These are phyloP conservation scores for Lentinula sp. DNA, from an alignment of 768 basidiomycete species.

Conservation along the genomic window DNA sequence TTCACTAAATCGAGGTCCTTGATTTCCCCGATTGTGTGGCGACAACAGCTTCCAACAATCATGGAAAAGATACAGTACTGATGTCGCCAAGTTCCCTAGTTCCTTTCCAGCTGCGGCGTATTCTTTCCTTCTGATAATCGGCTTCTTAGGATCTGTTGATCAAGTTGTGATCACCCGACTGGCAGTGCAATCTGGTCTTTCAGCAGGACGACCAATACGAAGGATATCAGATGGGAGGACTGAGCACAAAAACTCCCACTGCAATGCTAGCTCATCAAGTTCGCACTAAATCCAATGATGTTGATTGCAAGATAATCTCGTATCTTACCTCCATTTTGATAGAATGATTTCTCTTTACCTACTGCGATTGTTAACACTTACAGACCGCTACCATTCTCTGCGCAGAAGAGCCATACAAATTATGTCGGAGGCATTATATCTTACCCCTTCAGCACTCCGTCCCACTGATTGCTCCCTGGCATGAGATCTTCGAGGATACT, in stretches of 20 bases:
- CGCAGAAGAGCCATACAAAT: no score
- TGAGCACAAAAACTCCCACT: no score
- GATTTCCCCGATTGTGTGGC: neutral
- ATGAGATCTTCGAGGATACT: no score
- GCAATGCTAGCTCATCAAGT: neutral
- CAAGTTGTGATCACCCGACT: neutral
- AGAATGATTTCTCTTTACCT: neutral
- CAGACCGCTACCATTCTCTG: no score
- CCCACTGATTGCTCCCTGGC: no score
- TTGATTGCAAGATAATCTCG: neutral
- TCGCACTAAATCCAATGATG: neutral
- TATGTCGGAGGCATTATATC: no score
- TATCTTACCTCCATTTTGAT: neutral
- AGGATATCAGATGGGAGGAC: no score
- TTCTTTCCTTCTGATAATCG: neutral
- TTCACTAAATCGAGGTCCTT: neutral
- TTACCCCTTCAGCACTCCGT: no score
- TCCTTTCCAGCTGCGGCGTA: neutral
- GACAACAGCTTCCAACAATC: neutral
- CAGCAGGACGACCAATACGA: neutral
- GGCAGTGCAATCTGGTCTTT: neutral
- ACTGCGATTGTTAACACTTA: no score
- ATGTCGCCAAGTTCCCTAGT: neutral
- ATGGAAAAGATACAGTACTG: neutral
- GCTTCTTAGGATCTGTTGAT: neutral